Evolutionary conservation across 495 filamentous ascomycete species (phyloP).

Genomic region (Aspergillus campestris): DNA sequence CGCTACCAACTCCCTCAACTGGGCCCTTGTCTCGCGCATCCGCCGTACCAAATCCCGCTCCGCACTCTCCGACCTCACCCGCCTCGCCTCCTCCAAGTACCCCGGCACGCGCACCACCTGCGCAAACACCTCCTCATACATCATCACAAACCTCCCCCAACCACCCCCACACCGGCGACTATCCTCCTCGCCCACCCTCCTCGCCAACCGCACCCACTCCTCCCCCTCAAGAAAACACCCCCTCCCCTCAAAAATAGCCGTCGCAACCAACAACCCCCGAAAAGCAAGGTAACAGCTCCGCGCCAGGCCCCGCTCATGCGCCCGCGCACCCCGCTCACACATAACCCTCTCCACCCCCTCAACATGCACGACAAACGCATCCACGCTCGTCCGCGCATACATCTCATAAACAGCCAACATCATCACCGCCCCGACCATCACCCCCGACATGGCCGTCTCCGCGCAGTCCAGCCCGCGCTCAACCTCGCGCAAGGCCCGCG

Average conservation of each 20-base stretch:
- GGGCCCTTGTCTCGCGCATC: background rate
- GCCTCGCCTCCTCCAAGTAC: background rate
- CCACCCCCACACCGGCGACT: slow-evolving; percentile 14
- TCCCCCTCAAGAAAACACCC: slow-evolving; percentile 24
- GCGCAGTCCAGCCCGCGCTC: slow-evolving; percentile 14
- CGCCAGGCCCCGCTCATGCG: slow-evolving; percentile 14
- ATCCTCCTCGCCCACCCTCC: slow-evolving; percentile 17
- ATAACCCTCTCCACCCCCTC: slow-evolving; percentile 24
- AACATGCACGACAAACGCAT: slow-evolving; percentile 26
- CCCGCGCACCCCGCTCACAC: slow-evolving; percentile 16
- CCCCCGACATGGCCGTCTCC: slow-evolving; percentile 18
- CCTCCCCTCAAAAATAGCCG: slow-evolving; percentile 19
- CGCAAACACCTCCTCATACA: slow-evolving; percentile 17
- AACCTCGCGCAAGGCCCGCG: slow-evolving; percentile 15
- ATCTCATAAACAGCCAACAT: slow-evolving; percentile 32
- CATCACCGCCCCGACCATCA: slow-evolving; percentile 26
- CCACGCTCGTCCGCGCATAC: slow-evolving; percentile 23
- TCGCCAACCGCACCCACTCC: slow-evolving; percentile 21
- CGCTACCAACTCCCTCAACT: background rate
- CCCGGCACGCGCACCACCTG: slow-evolving; percentile 10
- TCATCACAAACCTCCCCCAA: slow-evolving; percentile 16
- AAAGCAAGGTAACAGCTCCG: slow-evolving; percentile 25
- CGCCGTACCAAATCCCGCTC: background rate
- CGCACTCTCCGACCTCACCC: background rate
- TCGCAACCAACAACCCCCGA: slow-evolving; percentile 25